Conservation (phyloP, 306 rosid species). For the Rubus idaeus region DNA sequence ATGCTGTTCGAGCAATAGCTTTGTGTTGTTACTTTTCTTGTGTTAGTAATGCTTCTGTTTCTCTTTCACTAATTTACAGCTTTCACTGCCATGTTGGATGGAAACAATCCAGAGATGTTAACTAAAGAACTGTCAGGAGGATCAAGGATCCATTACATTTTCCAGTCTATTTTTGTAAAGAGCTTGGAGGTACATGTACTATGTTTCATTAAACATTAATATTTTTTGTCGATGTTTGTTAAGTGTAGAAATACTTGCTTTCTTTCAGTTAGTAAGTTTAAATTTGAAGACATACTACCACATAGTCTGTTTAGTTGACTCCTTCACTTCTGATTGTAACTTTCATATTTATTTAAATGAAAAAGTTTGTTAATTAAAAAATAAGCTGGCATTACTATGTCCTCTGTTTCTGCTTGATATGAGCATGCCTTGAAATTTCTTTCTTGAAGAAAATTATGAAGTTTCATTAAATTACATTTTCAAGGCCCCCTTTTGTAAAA, state of each 20-base stretch:
- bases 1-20: conserved; percentile 10
- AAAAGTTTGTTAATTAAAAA: too few species aligned
- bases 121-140: conserved; percentile 44
- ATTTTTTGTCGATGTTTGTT: too few species aligned
- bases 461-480: background rate
- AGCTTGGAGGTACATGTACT: conserved; percentile 39
- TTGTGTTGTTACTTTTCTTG: background rate
- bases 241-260: too few species aligned
- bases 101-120: conserved; percentile 35
- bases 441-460: too few species aligned
- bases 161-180: conserved; percentile 50
- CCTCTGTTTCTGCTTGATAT: background rate
- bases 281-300: too few species aligned
- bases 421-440: background rate
- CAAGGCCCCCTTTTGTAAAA: background rate
- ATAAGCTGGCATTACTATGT: too few species aligned
- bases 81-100: conserved; percentile 44
- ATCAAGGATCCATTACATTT: conserved; percentile 46
- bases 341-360: too few species aligned
- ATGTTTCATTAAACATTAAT: background rate
- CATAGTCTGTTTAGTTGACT: too few species aligned
- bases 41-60: background rate
- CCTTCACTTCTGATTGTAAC: too few species aligned
- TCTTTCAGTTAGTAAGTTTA: too few species aligned
- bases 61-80: conserved; percentile 28